Base-by-base conservation (phyloP, 257 asterid genomes). In the Nicotiana tabacum region DNA sequence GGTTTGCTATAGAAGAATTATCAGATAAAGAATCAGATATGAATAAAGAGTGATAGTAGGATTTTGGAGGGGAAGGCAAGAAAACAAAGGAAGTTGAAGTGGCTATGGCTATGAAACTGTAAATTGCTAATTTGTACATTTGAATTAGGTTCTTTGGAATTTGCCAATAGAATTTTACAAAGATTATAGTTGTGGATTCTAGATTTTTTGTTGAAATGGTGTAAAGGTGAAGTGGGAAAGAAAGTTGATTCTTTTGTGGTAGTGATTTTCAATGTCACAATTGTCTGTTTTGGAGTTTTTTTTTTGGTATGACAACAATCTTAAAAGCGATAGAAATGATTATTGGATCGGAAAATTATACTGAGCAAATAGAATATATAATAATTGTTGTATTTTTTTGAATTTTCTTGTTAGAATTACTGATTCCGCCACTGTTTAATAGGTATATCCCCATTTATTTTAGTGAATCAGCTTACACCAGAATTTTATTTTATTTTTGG, bases 1-100 rank as follows among this genome's bases (percentile, higher is more conserved):
- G 95, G 87, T 86, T 82, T 66, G 95, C 90, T 87, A 93, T 87
- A 62, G 98, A 90, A 51, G 87, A 84, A 27, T 93, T 93, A 85
- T 84, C 69, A 48, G 92, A 87, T 15, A 77, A 48, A 18, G 93
- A 84, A 32, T 85, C 77, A 56, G 98, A 90, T 43, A 90, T 43
- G 90, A 88, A 93, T 72, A 91, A 82, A 56, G 95, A 82, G 90
- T 93, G 98, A 86, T 91, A 92, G 86, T 43, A 83, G 7, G 89
- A 69, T 61, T 90, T 91, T 15, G 85, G 83, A 0, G 90, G 88
- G 65, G 76, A 61, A 43, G 90, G 81, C 17, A 82, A 24, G 65
- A 77, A 83, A 46, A 86, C 77, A 83, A 86, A 77, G 67, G 81
- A 74, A 46, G 90, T 66, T 32, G 89, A 85, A 76, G 91, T 81